These are phyloP conservation scores for Plenodomus lindquistii DNA, from an alignment of 2,329 filamentous ascomycete species.

Conservation along the genomic window DNA sequence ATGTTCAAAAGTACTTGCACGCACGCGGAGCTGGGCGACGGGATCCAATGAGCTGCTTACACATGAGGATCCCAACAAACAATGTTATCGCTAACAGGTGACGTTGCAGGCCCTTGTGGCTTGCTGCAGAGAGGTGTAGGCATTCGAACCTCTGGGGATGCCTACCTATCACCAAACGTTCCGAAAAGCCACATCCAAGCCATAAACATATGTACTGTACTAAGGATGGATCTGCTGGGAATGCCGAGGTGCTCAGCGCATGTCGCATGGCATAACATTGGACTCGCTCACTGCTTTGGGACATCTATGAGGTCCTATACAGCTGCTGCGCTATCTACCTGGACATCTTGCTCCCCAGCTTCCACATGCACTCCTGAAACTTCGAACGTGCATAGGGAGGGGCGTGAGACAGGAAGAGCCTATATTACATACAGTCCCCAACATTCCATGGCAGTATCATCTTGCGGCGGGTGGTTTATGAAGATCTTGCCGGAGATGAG, in stretches of 20 bases:
- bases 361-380: neutral
- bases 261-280: no score
- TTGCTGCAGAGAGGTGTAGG: constrained; percentile 16
- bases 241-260: no score
- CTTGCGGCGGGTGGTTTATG: neutral
- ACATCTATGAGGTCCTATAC: no score
- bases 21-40: constrained; percentile 4
- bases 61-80: neutral
- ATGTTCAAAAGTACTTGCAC: no score
- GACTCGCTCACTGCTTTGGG: no score
- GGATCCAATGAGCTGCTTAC: neutral
- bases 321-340: no score
- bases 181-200: neutral
- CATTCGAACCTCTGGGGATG: constrained; percentile 13
- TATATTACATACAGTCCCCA: neutral
- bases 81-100: neutral
- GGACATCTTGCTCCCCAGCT: no score
- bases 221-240: no score
- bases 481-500: neutral
- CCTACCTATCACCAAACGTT: constrained; percentile 6
- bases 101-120: constrained; percentile 14
- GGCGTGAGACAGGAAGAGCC: neutral
- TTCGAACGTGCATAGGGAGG: neutral
- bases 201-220: neutral
- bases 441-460: neutral